These are phyloP conservation scores for Hemisphaericaspora xylofermentans DNA, from an alignment of 1,139 yeast genomes.

Conservation along the genomic window DNA sequence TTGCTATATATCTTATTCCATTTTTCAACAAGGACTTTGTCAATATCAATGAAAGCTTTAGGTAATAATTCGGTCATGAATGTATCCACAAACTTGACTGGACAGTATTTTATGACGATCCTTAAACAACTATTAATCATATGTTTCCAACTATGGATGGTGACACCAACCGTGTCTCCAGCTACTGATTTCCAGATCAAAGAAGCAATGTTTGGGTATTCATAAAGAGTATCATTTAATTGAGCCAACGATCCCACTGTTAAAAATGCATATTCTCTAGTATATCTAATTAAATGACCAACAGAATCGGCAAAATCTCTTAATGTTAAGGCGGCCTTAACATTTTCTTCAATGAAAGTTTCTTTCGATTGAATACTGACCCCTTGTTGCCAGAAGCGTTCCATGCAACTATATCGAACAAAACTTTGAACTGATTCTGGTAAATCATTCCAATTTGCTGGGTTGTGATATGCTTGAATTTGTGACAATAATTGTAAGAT, in stretches of 20 bases:
- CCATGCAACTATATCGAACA: slow-evolving; percentile 83
- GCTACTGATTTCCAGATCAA: slow-evolving; percentile 84
- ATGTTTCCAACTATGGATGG: slow-evolving; percentile 96
- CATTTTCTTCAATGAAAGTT: slow-evolving; percentile 91
- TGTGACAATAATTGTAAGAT: slow-evolving; percentile 83
- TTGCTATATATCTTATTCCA: slow-evolving; percentile 74
- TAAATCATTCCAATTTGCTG: slow-evolving; percentile 82
- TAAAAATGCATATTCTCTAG: slow-evolving; percentile 91
- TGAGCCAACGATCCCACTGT: slow-evolving; percentile 90
- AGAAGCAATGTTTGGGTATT: slow-evolving; percentile 76
- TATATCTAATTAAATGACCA: slow-evolving; percentile 94
- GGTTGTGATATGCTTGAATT: slow-evolving; percentile 92
- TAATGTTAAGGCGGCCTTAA: slow-evolving; percentile 87
- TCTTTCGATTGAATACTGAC: slow-evolving; percentile 93
- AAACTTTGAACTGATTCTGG: slow-evolving; percentile 90
- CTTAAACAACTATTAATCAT: slow-evolving; percentile 88
- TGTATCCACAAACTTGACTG: slow-evolving; percentile 59
- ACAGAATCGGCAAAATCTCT: slow-evolving; percentile 97
- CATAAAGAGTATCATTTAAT: slow-evolving; percentile 85
- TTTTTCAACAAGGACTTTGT: slow-evolving; percentile 61
- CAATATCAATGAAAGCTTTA: slow-evolving; percentile 68
- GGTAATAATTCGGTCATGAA: slow-evolving; percentile 82
- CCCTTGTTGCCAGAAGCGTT: slow-evolving; percentile 98
- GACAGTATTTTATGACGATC: slow-evolving; percentile 86
- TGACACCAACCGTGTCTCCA: slow-evolving; percentile 81